Evolutionary conservation across 441 rosid genomes (phyloP).

Genomic region (Corymbia calophylla): DNA sequence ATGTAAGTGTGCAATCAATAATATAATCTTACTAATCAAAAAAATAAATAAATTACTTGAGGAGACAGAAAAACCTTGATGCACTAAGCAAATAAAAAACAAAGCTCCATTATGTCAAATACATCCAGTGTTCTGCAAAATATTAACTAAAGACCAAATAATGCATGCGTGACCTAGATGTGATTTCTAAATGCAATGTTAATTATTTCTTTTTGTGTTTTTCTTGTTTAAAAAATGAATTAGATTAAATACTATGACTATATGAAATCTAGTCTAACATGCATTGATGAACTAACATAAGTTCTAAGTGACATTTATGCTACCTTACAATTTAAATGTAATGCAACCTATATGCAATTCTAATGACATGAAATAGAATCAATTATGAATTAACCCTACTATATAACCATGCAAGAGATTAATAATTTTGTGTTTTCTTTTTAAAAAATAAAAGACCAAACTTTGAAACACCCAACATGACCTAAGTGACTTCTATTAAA

Average conservation of each 20-base stretch:
- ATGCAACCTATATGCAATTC: neutral
- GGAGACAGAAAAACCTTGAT: neutral
- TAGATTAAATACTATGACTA: neutral
- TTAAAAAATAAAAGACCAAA: no score
- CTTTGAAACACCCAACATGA: neutral
- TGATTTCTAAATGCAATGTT: neutral
- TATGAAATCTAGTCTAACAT: neutral
- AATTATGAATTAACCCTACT: no score
- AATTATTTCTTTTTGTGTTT: no score
- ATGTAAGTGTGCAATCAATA: fast-evolving
- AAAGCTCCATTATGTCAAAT: neutral
- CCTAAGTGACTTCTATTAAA: no score
- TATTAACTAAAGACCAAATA: neutral
- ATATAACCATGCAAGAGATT: neutral
- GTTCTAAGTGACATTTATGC: no score
- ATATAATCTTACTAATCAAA: fast-evolving
- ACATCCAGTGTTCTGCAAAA: neutral
- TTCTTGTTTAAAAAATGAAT: neutral
- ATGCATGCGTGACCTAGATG: neutral
- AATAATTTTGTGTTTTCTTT: neutral
- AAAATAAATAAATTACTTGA: neutral
- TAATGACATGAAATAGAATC: no score
- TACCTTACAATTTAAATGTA: neutral
- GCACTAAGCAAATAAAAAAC: neutral
- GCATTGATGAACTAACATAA: neutral